Conservation (phyloP, 1,284 basidiomycete genomes). For the Ceratobasidium sp. region DNA sequence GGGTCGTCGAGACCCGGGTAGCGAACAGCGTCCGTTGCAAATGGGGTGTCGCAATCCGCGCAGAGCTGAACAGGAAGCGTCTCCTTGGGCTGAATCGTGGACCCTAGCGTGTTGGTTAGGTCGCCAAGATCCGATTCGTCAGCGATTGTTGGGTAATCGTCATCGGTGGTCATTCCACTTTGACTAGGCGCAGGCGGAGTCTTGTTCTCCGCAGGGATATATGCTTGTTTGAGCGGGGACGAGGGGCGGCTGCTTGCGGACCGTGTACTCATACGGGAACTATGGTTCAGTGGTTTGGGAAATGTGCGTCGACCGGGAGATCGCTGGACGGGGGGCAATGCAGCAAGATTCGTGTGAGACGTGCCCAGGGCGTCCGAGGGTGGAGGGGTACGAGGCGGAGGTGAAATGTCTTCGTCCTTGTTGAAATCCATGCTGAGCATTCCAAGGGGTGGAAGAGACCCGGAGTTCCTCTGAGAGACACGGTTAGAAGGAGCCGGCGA, state of each 20-base stretch:
- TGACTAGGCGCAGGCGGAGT: constrained; percentile 2
- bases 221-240: constrained; percentile 42
- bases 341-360: constrained; percentile 42
- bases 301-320: constrained; percentile 42
- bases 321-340: constrained; percentile 39
- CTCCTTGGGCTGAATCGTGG: constrained; percentile 42
- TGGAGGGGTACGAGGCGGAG: constrained; percentile 43
- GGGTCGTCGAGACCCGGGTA: constrained; percentile 76
- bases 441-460: constrained; percentile 28
- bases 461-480: constrained; percentile 8
- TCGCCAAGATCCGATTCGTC: constrained; percentile 44
- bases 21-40: constrained; percentile 84
- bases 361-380: constrained; percentile 40
- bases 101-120: constrained; percentile 39
- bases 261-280: constrained; percentile 37
- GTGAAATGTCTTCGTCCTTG: constrained; percentile 40
- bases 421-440: constrained; percentile 45
- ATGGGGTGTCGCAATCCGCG: constrained; percentile 71
- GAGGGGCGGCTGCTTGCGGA: constrained; percentile 38
- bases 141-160: constrained; percentile 38
- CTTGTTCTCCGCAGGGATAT: constrained; percentile 32
- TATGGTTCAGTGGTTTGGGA: constrained; percentile 41
- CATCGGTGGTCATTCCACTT: constrained; percentile 15
- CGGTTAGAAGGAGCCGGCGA: constrained; percentile 25
- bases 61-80: constrained; percentile 41